Base-by-base conservation (phyloP, 2,329 filamentous ascomycete species). In the Fusarium verrucosum region DNA sequence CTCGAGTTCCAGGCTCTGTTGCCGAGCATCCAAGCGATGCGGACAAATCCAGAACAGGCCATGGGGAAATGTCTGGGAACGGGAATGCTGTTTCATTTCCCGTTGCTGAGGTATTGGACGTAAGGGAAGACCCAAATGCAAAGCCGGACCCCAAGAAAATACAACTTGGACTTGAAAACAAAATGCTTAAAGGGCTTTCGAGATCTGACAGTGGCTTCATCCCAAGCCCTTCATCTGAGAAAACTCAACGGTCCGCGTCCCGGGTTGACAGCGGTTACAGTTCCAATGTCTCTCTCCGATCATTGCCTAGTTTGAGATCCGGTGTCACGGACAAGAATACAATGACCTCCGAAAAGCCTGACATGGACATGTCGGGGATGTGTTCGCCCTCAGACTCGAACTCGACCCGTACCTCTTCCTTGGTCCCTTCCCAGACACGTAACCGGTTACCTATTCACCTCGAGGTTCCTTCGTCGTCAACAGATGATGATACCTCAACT, bases 191-290 rank as follows among this genome's bases (percentile, higher is more conserved):
- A 35, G 62, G 54, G 9, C 41, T 76, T 30, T 60, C 54, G 11
- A 72, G 74, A 42, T 70, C 74, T 17, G 83, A 86, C 56, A 86
- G 84, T 59, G 84, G 82, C 4, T 78, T 84, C 40, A 74, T 79
- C 25, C 80, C 81, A 3, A 83, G 79, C 50, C 80, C 81, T 6
- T 77, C 77, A 2, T 80, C 79, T 5, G 78, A 81, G 45, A 73
- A 66, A 14, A 77, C 79, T 1, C 75, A 75, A 16, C 82, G 79
- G 51, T 74, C 81, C 7, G 74, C 85, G n/a, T 80, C 82, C 28
- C 87, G 87, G 61, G 81, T 84, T 35, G 86, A 88, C 68, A 88
- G 85, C 23, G 85, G 85, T 16, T 89, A 88, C 67, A 85, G 85
- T 67, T 88, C 85, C 9, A 87, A 83, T 66, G 76, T 84, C 6